phyloP scores from a whole-genome alignment of 192 early-diverging fungal genomes.

The Podila minutissima region DNA sequence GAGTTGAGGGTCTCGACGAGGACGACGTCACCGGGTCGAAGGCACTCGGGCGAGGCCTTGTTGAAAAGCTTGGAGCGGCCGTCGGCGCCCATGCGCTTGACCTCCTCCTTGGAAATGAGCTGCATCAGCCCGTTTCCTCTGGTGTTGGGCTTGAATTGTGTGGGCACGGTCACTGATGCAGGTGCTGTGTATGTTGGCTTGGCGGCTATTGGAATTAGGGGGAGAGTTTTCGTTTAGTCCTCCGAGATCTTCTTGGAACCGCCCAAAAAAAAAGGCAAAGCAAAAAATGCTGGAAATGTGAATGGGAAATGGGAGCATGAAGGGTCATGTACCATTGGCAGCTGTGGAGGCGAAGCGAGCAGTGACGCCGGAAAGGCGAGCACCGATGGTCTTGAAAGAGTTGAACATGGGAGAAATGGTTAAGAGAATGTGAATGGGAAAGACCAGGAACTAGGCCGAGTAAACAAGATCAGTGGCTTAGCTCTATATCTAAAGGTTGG shows the following conservation, averaged over 20 bases:
- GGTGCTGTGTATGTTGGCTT: constrained; percentile 51
- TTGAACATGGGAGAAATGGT: not conserved
- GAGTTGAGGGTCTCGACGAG: constrained; percentile 75
- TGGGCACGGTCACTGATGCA: constrained; percentile 45
- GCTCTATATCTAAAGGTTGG: not conserved
- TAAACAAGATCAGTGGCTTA: constrained; percentile 4
- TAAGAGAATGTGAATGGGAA: not conserved
- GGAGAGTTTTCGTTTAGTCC: not conserved
- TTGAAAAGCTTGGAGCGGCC: constrained; percentile 71
- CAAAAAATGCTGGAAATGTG: no score
- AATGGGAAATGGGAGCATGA: no score
- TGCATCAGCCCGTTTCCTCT: constrained; percentile 72
- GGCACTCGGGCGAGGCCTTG: constrained; percentile 62
- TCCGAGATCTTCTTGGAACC: constrained; percentile 5
- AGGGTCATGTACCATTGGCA: constrained; percentile 23
- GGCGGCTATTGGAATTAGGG: constrained; percentile 16
- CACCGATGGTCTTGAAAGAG: constrained; percentile 42
- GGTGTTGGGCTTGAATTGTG: constrained; percentile 59
- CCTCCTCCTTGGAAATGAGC: constrained; percentile 68
- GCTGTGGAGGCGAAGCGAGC: constrained; percentile 48
- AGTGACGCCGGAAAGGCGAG: constrained; percentile 31
- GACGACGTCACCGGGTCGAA: constrained; percentile 72
- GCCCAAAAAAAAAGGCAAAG: no score
- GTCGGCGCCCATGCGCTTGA: constrained; percentile 64
- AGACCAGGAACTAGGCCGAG: not conserved